Evolutionary conservation across 1,139 yeast genomes (phyloP).

Genomic region (Diutina neorugosa): DNA sequence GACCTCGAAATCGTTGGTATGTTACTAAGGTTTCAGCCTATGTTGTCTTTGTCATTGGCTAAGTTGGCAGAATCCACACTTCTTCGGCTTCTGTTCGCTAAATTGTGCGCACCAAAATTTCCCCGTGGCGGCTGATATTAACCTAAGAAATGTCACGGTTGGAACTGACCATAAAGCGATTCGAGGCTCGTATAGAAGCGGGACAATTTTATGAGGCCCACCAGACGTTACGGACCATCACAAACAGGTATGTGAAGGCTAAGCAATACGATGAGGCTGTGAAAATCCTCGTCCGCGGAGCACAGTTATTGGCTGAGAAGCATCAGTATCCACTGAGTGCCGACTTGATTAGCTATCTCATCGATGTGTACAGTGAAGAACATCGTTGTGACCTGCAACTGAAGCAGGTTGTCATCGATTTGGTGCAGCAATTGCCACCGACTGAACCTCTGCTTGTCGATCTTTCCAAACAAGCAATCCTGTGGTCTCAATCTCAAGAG

Average conservation of each 20-base stretch:
- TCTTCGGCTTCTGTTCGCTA: no score
- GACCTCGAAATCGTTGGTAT: background rate
- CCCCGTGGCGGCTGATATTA: background rate
- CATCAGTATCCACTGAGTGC: slow-evolving; percentile 70
- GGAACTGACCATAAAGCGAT: slow-evolving; percentile 47
- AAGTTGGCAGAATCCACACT: no score
- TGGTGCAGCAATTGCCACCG: slow-evolving; percentile 40
- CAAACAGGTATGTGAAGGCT: slow-evolving; percentile 66
- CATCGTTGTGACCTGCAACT: slow-evolving; percentile 23
- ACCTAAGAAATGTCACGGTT: background rate
- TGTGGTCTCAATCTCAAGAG: slow-evolving; percentile 49
- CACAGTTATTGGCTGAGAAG: slow-evolving; percentile 53
- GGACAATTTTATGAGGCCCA: slow-evolving; percentile 91
- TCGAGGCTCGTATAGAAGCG: slow-evolving; percentile 54
- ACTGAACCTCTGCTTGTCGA: slow-evolving; percentile 57
- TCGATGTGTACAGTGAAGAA: slow-evolving; percentile 54
- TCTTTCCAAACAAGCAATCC: slow-evolving; percentile 49
- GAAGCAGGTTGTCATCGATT: slow-evolving; percentile 27
- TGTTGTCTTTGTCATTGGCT: no score
- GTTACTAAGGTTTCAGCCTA: no score
- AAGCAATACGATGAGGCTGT: slow-evolving; percentile 60
- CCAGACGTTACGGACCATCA: slow-evolving; percentile 81
- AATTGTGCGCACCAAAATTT: background rate
- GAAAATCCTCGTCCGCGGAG: slow-evolving; percentile 60
- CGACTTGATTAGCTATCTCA: slow-evolving; percentile 61